Percentiles rank a stretch among this genome's conserved stretches.
Conservation (phyloP, 2,329 filamentous ascomycete genomes). For the Aspergillus sp. region DNA sequence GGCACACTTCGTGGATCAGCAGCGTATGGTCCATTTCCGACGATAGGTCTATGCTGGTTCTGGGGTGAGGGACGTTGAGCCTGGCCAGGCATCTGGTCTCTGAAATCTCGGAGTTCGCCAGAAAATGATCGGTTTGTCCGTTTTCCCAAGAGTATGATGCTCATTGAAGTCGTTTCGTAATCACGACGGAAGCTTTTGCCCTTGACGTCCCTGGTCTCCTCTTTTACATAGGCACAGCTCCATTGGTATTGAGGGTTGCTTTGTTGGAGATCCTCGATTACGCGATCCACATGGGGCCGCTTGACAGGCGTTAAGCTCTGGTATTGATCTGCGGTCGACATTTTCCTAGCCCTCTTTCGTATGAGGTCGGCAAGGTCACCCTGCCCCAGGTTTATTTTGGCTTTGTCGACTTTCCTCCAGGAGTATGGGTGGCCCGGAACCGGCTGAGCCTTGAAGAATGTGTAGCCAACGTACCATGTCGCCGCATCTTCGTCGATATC, state of each 20-base stretch:
- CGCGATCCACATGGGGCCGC: conserved; percentile 34
- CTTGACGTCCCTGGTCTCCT: conserved; percentile 27
- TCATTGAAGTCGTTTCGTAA: conserved; percentile 34
- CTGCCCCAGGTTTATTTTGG: conserved; percentile 33
- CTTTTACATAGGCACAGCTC: conserved; percentile 39
- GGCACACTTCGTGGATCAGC: conserved; percentile 7
- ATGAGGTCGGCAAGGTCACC: conserved; percentile 30
- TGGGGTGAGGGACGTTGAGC: conserved; percentile 1
- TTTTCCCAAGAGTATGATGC: conserved; percentile 35
- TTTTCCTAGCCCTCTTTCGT: conserved; percentile 30
- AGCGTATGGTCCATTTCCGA: neutral
- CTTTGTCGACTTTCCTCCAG: conserved; percentile 32
- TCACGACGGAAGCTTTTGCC: conserved; percentile 29
- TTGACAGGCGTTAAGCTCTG: conserved; percentile 27
- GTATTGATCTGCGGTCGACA: conserved; percentile 29
- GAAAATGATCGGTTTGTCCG: conserved; percentile 20
- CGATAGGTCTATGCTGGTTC: conserved; percentile 8
- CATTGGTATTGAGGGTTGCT: conserved; percentile 34
- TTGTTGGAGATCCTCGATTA: conserved; percentile 34
- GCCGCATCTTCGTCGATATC: conserved; percentile 15
- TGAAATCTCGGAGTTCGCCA: conserved; percentile 13
- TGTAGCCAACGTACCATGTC: conserved; percentile 34
- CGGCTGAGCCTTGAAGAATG: conserved; percentile 34
- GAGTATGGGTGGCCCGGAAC: conserved; percentile 27
- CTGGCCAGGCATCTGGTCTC: conserved; percentile 9